Conservation (phyloP, 352 stramenopile species). For the Pythium sp. region DNA sequence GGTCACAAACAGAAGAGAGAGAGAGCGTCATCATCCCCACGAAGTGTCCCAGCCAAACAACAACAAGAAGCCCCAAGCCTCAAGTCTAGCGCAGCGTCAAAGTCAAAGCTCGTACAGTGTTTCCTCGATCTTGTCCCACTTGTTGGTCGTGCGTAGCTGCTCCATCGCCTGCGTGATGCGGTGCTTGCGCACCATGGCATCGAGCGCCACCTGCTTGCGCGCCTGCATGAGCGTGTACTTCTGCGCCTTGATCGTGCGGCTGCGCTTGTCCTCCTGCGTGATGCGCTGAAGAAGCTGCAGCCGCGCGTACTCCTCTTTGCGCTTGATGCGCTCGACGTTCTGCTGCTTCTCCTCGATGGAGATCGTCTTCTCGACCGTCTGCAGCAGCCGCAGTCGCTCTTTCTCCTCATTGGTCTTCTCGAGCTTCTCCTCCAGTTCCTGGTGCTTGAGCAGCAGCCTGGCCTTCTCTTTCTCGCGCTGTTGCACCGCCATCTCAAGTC, state of each 20-base stretch:
- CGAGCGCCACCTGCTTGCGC: constrained; percentile 58
- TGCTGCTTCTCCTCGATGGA: constrained; percentile 54
- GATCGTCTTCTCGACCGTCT: constrained; percentile 56
- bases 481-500: constrained; percentile 47
- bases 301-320: constrained; percentile 67
- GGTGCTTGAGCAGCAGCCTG: constrained; percentile 41
- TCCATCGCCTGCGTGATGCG: constrained; percentile 64
- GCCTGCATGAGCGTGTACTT: constrained; percentile 56
- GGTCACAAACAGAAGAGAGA: constrained; percentile 1
- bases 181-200: constrained; percentile 67
- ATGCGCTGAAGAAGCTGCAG: constrained; percentile 57
- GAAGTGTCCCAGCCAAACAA: background rate
- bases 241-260: constrained; percentile 54
- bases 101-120: constrained; percentile 50
- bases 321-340: constrained; percentile 72
- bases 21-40: background rate
- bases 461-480: constrained; percentile 38
- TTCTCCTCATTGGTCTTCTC: constrained; percentile 38
- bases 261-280: constrained; percentile 54
- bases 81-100: background rate
- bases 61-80: background rate
- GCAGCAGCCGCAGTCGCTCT: constrained; percentile 44
- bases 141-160: constrained; percentile 55
- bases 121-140: constrained; percentile 81
- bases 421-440: constrained; percentile 38